phyloP scores from a whole-genome alignment of 306 rosid genomes.

The Cucurbita argyrosperma region DNA sequence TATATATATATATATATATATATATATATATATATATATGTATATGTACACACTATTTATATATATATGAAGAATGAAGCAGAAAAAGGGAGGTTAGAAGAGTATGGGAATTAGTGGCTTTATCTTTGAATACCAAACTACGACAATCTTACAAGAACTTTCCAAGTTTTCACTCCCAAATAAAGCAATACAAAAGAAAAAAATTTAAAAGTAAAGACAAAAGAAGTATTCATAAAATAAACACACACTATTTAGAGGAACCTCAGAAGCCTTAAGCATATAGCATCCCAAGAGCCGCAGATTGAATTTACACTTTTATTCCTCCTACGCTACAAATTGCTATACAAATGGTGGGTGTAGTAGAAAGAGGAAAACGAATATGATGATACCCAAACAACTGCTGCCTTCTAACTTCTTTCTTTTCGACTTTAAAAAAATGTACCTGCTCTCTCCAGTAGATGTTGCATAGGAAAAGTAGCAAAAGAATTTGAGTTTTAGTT shows the following conservation, averaged over 20 bases:
- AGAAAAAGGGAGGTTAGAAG: too few species aligned
- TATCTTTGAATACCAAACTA: background rate
- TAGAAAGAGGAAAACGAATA: background rate
- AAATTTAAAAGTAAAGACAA: background rate
- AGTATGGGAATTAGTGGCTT: too few species aligned
- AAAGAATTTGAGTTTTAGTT: background rate
- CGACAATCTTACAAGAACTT: background rate
- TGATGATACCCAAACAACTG: background rate
- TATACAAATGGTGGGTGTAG: slow-evolving; percentile 5
- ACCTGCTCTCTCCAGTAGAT: background rate
- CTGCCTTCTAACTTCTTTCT: background rate
- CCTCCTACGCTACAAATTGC: background rate
- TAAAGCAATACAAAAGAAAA: background rate
- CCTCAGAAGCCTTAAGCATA: background rate
- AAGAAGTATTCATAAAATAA: background rate
- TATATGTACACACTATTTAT: too few species aligned
- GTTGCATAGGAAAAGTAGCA: background rate
- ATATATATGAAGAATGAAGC: too few species aligned
- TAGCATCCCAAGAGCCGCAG: background rate
- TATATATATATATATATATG: too few species aligned
- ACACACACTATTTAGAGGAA: background rate
- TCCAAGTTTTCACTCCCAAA: background rate
- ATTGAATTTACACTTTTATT: slow-evolving; percentile 6
- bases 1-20: too few species aligned
- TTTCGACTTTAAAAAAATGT: background rate